Evolutionary conservation across 1,284 basidiomycete genomes (phyloP).

Genomic region (Puccinia triticina): DNA sequence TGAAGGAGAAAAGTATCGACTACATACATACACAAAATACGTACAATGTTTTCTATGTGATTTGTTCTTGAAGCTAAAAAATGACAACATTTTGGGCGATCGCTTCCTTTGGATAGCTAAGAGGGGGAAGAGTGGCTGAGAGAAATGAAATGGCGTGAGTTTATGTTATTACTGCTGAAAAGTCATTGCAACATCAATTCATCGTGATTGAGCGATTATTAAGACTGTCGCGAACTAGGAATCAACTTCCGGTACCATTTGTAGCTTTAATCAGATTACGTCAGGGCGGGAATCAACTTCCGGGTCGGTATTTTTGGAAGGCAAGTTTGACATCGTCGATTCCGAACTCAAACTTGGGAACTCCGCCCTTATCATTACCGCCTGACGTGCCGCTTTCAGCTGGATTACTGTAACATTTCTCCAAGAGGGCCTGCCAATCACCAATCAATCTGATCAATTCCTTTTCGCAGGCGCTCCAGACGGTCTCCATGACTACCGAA

Average conservation of each 20-base stretch:
- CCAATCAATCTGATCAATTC: conserved; percentile 75
- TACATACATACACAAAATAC: neutral
- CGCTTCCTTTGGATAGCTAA: neutral
- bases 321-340: conserved; percentile 74
- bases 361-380: conserved; percentile 55
- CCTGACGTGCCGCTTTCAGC: neutral
- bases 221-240: too few species aligned
- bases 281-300: neutral
- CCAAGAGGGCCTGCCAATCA: conserved; percentile 70
- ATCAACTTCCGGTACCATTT: too few species aligned
- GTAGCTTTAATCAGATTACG: too few species aligned
- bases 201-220: too few species aligned
- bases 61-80: too few species aligned
- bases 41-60: neutral
- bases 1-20: neutral
- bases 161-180: too few species aligned
- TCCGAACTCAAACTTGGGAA: conserved; percentile 73
- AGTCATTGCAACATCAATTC: too few species aligned
- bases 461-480: conserved; percentile 85
- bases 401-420: conserved; percentile 70
- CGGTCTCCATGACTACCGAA: conserved; percentile 71
- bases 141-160: too few species aligned
- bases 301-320: conserved; percentile 62
- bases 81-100: too few species aligned
- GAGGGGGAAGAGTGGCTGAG: too few species aligned